Conservation (phyloP, 2,329 filamentous ascomycete genomes). For the Aspergillus sp. region DNA sequence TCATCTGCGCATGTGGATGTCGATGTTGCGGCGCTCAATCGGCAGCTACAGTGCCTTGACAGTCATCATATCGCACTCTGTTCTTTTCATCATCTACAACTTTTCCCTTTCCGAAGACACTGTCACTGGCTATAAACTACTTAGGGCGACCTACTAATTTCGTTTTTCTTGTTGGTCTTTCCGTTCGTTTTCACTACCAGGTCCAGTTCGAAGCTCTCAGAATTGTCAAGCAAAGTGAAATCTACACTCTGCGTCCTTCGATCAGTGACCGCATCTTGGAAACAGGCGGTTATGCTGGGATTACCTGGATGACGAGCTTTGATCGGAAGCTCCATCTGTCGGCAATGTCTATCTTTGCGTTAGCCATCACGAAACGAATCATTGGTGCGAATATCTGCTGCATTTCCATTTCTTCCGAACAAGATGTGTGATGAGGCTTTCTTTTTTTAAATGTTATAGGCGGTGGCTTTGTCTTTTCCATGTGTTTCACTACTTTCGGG, state of each 20-base stretch:
- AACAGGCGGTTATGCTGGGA: background rate
- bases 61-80: slow-evolving; percentile 14
- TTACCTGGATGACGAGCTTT: background rate
- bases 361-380: background rate
- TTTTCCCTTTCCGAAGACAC: slow-evolving; percentile 20
- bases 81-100: slow-evolving; percentile 12
- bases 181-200: background rate
- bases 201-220: background rate
- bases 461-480: slow-evolving; percentile 11
- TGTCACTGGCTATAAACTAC: slow-evolving; percentile 35
- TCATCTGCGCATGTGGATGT: slow-evolving; percentile 5
- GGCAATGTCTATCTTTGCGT: background rate
- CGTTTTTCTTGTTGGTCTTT: slow-evolving; percentile 13
- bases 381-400: background rate
- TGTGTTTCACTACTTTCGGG: slow-evolving; percentile 24
- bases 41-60: slow-evolving; percentile 6
- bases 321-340: background rate
- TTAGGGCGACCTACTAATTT: slow-evolving; percentile 39
- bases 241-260: background rate
- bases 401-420: background rate
- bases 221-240: no score
- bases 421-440: slow-evolving; percentile 2
- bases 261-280: background rate
- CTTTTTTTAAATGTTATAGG: background rate
- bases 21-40: slow-evolving; percentile 6